Evolutionary conservation across 202 grass and related monocot genomes (phyloP).

Genomic region (Sporobolus alterniflorus): DNA sequence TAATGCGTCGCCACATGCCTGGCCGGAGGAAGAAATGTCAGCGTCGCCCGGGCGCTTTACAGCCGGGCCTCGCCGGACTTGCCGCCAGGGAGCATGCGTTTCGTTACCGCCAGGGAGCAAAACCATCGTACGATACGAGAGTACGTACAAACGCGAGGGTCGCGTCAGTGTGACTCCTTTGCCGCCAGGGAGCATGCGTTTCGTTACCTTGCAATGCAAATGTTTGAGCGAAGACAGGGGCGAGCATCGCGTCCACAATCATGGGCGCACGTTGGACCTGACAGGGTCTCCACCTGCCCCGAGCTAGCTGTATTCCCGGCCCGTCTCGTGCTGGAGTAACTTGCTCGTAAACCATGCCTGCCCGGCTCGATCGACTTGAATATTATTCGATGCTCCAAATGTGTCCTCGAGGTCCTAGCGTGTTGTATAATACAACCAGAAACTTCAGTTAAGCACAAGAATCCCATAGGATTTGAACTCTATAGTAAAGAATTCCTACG

Average conservation of each 20-base stretch:
- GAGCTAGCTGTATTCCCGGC: not conserved
- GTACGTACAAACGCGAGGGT: not conserved
- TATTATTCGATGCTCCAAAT: not conserved
- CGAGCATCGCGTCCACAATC: conserved; percentile 21
- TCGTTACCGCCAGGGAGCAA: not conserved
- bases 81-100: not conserved
- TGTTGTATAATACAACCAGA: too few relatives aligned
- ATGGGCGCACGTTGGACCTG: conserved; percentile 20
- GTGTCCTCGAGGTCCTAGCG: not conserved
- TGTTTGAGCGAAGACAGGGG: not conserved
- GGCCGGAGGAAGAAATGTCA: conserved; percentile 21
- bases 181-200: not conserved
- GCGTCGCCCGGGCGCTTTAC: conserved; percentile 33
- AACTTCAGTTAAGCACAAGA: too few relatives aligned
- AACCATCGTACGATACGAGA: not conserved
- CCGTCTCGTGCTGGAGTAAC: not conserved
- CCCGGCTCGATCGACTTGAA: not conserved
- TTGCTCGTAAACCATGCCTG: conserved; percentile 26
- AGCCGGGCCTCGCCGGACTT: conserved; percentile 5
- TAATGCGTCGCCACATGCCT: conserved; percentile 38
- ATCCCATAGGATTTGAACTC: too few relatives aligned
- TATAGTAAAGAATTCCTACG: too few relatives aligned
- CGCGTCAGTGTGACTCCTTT: not conserved
- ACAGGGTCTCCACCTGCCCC: too few relatives aligned
- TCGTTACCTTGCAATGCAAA: not conserved